Evolutionary conservation across 371 early-diverging fungal genomes (phyloP).

Genomic region (Rhizopus microsporus): DNA sequence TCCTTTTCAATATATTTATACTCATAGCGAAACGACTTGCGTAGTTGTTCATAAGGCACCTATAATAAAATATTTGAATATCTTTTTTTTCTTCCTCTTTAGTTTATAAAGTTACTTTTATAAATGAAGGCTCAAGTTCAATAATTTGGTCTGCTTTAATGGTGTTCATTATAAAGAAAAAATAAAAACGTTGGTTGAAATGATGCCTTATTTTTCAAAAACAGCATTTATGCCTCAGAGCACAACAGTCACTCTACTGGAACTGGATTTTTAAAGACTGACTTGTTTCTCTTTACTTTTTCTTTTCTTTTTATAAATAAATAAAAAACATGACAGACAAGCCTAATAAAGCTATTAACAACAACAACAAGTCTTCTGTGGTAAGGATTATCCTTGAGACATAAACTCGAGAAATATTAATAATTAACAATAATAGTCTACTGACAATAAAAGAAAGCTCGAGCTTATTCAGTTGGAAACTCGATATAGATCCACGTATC

Average conservation of each 20-base stretch:
- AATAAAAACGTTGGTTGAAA: neutral
- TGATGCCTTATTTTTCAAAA: too few species aligned
- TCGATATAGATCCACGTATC: constrained; percentile 25
- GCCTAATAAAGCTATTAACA: too few species aligned
- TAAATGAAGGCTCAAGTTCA: constrained; percentile 84
- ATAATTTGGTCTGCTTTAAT: constrained; percentile 78
- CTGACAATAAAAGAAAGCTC: constrained; percentile 13
- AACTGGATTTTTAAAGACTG: too few species aligned
- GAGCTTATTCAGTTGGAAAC: constrained; percentile 29
- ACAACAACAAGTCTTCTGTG: too few species aligned
- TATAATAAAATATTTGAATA: constrained; percentile 24
- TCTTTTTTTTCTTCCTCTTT: neutral
- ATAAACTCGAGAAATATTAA: too few species aligned
- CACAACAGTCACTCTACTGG: too few species aligned
- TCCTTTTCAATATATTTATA: constrained; percentile 87
- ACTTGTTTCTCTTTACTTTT: too few species aligned
- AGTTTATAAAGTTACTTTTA: constrained; percentile 62
- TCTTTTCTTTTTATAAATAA: too few species aligned
- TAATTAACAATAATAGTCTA: too few species aligned
- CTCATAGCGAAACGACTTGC: constrained; percentile 75
- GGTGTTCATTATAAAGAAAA: constrained; percentile 60
- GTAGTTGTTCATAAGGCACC: constrained; percentile 92
- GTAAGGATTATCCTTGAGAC: too few species aligned
- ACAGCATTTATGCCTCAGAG: too few species aligned
- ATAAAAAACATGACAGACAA: too few species aligned